Conservation (phyloP, 345 rosid genomes). For the Lenwebbia sp. region DNA sequence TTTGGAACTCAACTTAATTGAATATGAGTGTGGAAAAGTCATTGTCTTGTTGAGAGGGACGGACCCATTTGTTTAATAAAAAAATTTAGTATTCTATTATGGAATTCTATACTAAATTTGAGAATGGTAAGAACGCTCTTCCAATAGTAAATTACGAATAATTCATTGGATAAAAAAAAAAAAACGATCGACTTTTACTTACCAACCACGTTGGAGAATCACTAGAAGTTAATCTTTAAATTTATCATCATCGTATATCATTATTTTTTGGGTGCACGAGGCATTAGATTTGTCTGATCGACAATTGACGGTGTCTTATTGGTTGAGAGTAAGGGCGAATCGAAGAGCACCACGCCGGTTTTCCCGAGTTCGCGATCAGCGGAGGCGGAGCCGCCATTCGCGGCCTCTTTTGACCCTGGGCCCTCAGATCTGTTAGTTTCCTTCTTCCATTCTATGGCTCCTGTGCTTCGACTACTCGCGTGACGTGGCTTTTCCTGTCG, state of each 20-base stretch:
- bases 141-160: fast-evolving
- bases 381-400: background rate
- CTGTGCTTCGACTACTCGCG: background rate
- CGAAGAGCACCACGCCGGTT: background rate
- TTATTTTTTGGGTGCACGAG: background rate
- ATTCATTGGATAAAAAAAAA: background rate
- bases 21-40: background rate
- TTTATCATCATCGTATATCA: background rate
- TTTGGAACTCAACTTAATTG: background rate
- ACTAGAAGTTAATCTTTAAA: background rate
- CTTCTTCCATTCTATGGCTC: background rate
- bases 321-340: no score
- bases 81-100: background rate
- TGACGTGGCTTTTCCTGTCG: background rate
- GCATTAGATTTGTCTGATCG: background rate
- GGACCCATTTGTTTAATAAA: background rate
- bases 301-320: background rate
- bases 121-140: background rate
- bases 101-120: background rate
- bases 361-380: background rate
- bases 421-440: background rate
- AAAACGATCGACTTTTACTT: background rate
- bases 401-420: background rate
- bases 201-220: background rate
- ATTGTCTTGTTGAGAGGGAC: background rate